Percentiles rank a stretch among this genome's conserved stretches.
phyloP scores from a whole-genome alignment of 2,329 filamentous ascomycete species.

The Fusarium sp. region DNA sequence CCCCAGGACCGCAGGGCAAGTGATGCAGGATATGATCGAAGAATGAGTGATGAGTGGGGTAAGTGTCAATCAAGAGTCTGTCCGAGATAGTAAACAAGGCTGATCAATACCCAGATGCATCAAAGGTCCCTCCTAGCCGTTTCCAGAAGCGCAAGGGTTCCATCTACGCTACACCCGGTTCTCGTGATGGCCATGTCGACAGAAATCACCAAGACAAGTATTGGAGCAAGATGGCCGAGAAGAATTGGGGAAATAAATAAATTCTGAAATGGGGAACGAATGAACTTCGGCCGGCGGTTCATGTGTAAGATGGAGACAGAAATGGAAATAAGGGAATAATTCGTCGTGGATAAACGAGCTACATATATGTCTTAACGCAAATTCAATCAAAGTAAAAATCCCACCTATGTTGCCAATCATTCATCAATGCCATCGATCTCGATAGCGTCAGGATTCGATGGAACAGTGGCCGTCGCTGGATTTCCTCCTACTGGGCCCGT shows the following conservation, averaged over 20 bases:
- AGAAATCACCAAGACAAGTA: slow-evolving; percentile 70
- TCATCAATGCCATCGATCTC: slow-evolving; percentile 81
- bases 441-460: slow-evolving; percentile 87
- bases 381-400: slow-evolving; percentile 34
- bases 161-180: slow-evolving; percentile 74
- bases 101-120: slow-evolving; percentile 62
- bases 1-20: slow-evolving; percentile 37
- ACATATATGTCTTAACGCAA: slow-evolving; percentile 36
- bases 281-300: background rate
- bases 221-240: slow-evolving; percentile 69
- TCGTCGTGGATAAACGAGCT: slow-evolving; percentile 31
- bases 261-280: background rate
- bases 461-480: slow-evolving; percentile 56
- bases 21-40: slow-evolving; percentile 49
- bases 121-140: slow-evolving; percentile 74
- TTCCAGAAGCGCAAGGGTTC: slow-evolving; percentile 78
- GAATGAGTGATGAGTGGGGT: slow-evolving; percentile 64
- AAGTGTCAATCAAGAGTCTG: slow-evolving; percentile 37
- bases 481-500: slow-evolving; percentile 72
- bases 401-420: slow-evolving; percentile 48
- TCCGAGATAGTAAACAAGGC: background rate
- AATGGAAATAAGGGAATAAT: slow-evolving; percentile 26
- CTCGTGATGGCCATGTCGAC: slow-evolving; percentile 73
- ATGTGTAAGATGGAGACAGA: slow-evolving; percentile 29
- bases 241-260: slow-evolving; percentile 57